Evolutionary conservation across 352 stramenopile genomes (phyloP).

Genomic region (Phytophthora pinifolia): DNA sequence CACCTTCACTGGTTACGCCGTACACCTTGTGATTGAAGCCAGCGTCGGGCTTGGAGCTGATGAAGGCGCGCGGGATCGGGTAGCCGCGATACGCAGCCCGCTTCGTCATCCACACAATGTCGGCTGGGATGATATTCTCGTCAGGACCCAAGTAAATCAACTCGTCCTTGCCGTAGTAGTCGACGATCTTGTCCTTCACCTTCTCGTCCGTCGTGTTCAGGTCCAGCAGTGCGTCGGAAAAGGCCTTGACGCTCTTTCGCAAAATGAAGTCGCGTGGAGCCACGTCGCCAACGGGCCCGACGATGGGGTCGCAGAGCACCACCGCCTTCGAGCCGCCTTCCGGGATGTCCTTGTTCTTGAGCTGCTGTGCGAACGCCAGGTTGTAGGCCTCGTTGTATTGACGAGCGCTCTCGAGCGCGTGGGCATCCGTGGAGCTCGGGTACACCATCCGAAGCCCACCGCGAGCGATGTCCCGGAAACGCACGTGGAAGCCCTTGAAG

Average conservation of each 20-base stretch:
- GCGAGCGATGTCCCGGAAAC: slow-evolving; percentile 81
- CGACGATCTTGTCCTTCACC: slow-evolving; percentile 70
- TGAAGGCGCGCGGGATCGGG: slow-evolving; percentile 80
- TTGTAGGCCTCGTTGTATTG: slow-evolving; percentile 88
- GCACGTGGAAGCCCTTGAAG: slow-evolving; percentile 93
- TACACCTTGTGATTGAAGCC: slow-evolving; percentile 90
- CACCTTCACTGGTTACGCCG: slow-evolving; percentile 80
- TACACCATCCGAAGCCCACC: slow-evolving; percentile 81
- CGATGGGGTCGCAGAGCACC: slow-evolving; percentile 78
- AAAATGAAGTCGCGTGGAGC: slow-evolving; percentile 89
- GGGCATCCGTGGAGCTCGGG: slow-evolving; percentile 58
- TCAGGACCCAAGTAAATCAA: slow-evolving; percentile 84
- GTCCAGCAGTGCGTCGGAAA: slow-evolving; percentile 87
- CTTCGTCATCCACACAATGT: slow-evolving; percentile 86
- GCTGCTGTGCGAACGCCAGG: slow-evolving; percentile 82
- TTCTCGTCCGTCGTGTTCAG: slow-evolving; percentile 74
- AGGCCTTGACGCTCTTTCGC: slow-evolving; percentile 97
- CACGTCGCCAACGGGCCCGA: slow-evolving; percentile 71
- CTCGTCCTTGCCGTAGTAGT: slow-evolving; percentile 84
- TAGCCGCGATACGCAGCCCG: slow-evolving; percentile 75
- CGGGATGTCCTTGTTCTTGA: slow-evolving; percentile 91
- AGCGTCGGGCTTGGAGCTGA: slow-evolving; percentile 82
- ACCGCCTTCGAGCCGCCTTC: slow-evolving; percentile 86
- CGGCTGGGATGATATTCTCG: slow-evolving; percentile 79
- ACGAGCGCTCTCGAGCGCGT: slow-evolving; percentile 64